Evolutionary conservation across 2,329 filamentous ascomycete species (phyloP).

Genomic region (Cadophora sp.): DNA sequence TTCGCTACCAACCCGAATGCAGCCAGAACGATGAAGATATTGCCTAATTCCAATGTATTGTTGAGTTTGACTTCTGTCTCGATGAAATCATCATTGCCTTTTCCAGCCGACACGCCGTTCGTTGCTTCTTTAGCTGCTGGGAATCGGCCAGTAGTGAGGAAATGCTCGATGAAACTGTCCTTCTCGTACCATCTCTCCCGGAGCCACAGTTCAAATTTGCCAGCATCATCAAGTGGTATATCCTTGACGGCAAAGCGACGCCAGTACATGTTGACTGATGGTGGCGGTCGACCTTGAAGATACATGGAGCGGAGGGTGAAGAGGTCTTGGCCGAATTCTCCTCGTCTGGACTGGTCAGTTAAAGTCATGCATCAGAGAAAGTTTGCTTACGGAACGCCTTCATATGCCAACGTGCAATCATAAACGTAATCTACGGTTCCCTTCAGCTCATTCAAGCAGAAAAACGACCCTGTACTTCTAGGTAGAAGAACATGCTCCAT

Average conservation of each 20-base stretch:
- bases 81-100: conserved; percentile 38
- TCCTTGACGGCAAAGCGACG: conserved; percentile 80
- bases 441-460: conserved; percentile 78
- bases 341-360: conserved; percentile 53
- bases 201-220: conserved; percentile 85
- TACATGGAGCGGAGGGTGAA: conserved; percentile 89
- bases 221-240: conserved; percentile 78
- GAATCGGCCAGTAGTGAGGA: conserved; percentile 78
- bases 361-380: background rate
- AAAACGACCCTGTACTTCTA: conserved; percentile 80
- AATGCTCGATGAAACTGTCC: conserved; percentile 86
- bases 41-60: conserved; percentile 44
- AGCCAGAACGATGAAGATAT: conserved; percentile 44
- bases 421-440: conserved; percentile 83
- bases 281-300: conserved; percentile 86
- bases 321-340: conserved; percentile 86
- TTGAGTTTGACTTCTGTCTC: conserved; percentile 45
- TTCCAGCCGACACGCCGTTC: conserved; percentile 28
- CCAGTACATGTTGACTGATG: conserved; percentile 97
- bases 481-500: conserved; percentile 78
- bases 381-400: conserved; percentile 82
- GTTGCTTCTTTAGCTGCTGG: conserved; percentile 52
- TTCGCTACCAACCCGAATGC: conserved; percentile 41
- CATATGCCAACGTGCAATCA: conserved; percentile 94
- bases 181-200: conserved; percentile 90